Evolutionary conservation across 164 flowering plant species (phyloP), one percentile per base, ranked within the genome.

Genomic region (Stephania cephalantha): DNA sequence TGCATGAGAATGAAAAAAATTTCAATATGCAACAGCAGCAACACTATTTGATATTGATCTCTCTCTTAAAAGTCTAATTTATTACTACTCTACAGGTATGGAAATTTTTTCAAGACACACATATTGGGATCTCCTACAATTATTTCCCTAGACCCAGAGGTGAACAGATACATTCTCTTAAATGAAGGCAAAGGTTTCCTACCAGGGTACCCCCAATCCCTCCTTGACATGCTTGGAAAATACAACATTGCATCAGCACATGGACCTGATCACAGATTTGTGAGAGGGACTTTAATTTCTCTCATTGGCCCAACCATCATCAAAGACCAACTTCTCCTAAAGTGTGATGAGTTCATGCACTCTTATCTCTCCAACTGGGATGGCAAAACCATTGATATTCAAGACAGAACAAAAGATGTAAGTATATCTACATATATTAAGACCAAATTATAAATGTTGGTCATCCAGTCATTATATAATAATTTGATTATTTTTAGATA

Each of bases 141-240:
- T 48, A 87, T 93, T 12, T 95, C 97, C 67, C 90, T 93, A 98
- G 98, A 95, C 82, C 93, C 98, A 78, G 99, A 91, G 80, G 73
- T 93, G n/a, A 95, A 95, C 85, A 84, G 89, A 81, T 90, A 85
- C 83, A 91, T 95, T 8, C 87, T 95, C 10, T 75, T 90, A 90
- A 95, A 91, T 79, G 99, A 95, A 82, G 80, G 86, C 35, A 91
- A 92, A 82, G 99, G 99, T 5, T 83, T 95, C 31, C 86, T 95
- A 72, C 96, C 99, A 66, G 99, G 99, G 6, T 95, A 95, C 83
- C 99, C 99, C 13, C 89, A 90, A 65, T 93, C 98, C 74, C 90
- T 91, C 94, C 70, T 93, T 20, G 97, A 90, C 74, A 90, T 95
- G 6, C 79, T 95, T 50, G 99, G 99, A 9, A 85, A 84, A 77